phyloP scores from a whole-genome alignment of 331 rosid species.

The Telfairia occidentalis region DNA sequence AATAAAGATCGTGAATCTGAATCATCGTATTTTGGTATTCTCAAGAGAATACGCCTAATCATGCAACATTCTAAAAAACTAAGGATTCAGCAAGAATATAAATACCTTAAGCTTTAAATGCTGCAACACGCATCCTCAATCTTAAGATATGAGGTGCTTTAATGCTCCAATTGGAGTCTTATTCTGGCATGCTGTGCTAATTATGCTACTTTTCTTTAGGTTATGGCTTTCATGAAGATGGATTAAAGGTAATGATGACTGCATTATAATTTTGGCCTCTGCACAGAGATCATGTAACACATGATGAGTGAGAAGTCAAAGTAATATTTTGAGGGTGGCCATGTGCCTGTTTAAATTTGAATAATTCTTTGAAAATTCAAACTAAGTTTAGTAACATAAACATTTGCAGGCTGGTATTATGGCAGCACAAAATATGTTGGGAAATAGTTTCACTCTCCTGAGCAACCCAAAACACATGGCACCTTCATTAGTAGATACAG shows the following conservation, averaged over 20 bases:
- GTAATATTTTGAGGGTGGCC: background rate
- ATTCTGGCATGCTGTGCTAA: background rate
- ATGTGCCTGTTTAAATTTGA: background rate
- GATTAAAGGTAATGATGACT: conserved; percentile 48
- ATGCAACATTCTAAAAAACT: background rate
- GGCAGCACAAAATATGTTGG: conserved; percentile 61
- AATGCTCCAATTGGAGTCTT: background rate
- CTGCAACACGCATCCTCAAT: background rate
- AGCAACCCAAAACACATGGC: conserved; percentile 81
- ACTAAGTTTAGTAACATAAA: background rate
- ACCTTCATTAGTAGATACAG: conserved; percentile 66
- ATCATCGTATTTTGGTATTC: background rate
- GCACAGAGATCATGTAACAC: too few relatives aligned
- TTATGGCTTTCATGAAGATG: conserved; percentile 96
- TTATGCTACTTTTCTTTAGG: conserved; percentile 36
- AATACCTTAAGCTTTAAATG: background rate
- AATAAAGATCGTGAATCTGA: background rate
- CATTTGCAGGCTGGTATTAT: conserved; percentile 69
- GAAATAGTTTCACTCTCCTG: conserved; percentile 35
- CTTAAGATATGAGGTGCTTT: background rate
- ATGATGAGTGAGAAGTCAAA: too few relatives aligned
- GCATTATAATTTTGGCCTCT: background rate
- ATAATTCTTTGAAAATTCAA: background rate
- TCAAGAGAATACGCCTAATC: background rate
- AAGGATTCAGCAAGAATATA: background rate